Percentiles rank a stretch among this genome's conserved stretches.
Evolutionary conservation across 352 stramenopile species (phyloP).

Genomic region (Pythium guiyangense): DNA sequence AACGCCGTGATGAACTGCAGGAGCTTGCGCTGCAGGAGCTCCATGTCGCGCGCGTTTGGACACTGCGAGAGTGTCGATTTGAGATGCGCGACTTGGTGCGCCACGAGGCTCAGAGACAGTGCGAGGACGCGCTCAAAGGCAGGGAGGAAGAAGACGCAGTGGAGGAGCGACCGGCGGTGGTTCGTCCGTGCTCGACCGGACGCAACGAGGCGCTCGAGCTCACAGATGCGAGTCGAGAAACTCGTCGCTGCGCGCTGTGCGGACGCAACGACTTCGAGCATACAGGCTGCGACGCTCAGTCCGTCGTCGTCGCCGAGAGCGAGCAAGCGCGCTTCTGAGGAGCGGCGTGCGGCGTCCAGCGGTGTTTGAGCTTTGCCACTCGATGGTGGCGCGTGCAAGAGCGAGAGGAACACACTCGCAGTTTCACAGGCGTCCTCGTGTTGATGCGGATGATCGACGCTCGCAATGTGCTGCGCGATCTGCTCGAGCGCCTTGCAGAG

Average conservation of each 20-base stretch:
- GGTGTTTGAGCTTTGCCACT: too few relatives aligned
- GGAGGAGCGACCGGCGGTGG: constrained; percentile 54
- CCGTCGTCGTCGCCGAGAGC: constrained; percentile 48
- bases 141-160: constrained; percentile 39
- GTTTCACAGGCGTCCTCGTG: neutral
- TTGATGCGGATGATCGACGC: too few relatives aligned
- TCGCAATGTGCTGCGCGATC: too few relatives aligned
- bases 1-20: constrained; percentile 67
- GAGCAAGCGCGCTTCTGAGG: constrained; percentile 14
- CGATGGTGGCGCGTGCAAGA: too few relatives aligned
- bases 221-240: constrained; percentile 26
- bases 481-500: too few relatives aligned
- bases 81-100: constrained; percentile 45
- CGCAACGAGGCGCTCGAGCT: constrained; percentile 28
- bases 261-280: constrained; percentile 49
- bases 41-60: constrained; percentile 17
- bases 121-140: constrained; percentile 42
- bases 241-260: constrained; percentile 34
- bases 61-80: constrained; percentile 11
- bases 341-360: too few relatives aligned
- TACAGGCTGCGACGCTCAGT: constrained; percentile 56
- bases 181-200: constrained; percentile 46
- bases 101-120: constrained; percentile 33
- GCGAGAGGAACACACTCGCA: too few relatives aligned
- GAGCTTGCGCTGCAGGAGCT: constrained; percentile 54